Evolutionary conservation across 208 protist species (phyloP).

Genomic region (Trypanosoma boissoni): DNA sequence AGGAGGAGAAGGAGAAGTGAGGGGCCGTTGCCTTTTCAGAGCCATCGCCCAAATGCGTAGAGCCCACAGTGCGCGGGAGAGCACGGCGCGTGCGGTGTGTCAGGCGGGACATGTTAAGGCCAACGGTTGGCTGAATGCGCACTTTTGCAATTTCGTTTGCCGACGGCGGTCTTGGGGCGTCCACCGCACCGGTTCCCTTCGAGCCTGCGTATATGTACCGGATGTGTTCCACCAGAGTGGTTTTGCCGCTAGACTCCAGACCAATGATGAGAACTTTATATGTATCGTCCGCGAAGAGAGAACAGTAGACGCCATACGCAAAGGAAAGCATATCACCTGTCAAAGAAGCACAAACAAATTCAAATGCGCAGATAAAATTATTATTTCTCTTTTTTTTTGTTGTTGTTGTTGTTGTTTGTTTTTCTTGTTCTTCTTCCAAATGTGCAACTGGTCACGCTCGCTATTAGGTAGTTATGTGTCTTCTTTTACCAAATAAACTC

Average conservation of each 20-base stretch:
- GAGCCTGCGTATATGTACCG: slow-evolving; percentile 79
- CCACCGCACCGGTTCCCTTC: not conserved
- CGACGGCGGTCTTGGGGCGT: slow-evolving; percentile 22
- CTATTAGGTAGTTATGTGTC: too few species aligned
- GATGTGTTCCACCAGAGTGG: slow-evolving; percentile 98
- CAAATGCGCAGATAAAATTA: not conserved
- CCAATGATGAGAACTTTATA: slow-evolving; percentile 93
- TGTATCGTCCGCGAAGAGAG: slow-evolving; percentile 77
- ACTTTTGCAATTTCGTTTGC: slow-evolving; percentile 34
- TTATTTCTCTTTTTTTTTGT: too few species aligned
- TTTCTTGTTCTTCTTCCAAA: too few species aligned
- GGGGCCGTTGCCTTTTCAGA: not conserved
- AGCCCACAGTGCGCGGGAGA: slow-evolving; percentile 4
- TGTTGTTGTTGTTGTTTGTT: too few species aligned
- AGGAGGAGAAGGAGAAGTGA: too few species aligned
- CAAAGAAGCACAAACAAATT: not conserved
- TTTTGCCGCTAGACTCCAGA: slow-evolving; percentile 96
- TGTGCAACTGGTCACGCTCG: too few species aligned
- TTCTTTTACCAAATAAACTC: too few species aligned
- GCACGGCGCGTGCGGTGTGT: slow-evolving; percentile 61
- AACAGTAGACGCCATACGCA: slow-evolving; percentile 51
- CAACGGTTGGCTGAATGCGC: slow-evolving; percentile 97
- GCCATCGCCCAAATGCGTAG: not conserved
- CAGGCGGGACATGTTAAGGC: slow-evolving; percentile 95
- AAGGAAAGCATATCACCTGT: slow-evolving; percentile 56